These are phyloP conservation scores for Tuber umbilicatum DNA, from an alignment of 495 filamentous ascomycete species.

Conservation along the genomic window DNA sequence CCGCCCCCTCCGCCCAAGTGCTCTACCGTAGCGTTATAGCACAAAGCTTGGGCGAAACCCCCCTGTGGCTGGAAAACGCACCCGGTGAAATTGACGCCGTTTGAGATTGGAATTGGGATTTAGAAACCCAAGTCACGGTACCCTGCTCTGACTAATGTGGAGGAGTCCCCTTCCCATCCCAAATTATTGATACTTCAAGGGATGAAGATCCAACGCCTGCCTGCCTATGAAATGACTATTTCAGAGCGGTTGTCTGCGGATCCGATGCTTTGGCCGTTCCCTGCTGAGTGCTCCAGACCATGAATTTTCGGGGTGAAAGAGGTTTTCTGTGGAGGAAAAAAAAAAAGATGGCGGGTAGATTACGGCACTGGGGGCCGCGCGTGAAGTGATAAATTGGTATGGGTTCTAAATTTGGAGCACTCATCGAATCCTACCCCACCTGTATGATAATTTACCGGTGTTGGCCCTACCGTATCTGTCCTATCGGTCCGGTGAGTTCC, in stretches of 20 bases:
- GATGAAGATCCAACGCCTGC: not conserved
- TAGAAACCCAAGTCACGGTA: not conserved
- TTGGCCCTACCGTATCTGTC: too few species aligned
- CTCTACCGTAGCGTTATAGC: not conserved
- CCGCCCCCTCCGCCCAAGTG: not conserved
- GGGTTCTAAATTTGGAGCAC: not conserved
- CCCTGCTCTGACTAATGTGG: not conserved
- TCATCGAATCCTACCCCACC: not conserved
- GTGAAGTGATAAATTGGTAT: not conserved
- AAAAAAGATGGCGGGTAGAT: not conserved
- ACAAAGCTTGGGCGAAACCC: not conserved
- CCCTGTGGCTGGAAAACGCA: not conserved
- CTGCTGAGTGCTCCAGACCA: not conserved
- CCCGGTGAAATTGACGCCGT: not conserved
- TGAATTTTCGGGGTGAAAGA: not conserved
- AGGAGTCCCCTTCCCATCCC: not conserved
- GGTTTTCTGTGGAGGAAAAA: not conserved
- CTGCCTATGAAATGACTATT: not conserved
- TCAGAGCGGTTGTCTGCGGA: not conserved
- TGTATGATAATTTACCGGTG: too few species aligned
- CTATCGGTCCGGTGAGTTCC: not conserved
- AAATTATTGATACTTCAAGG: not conserved
- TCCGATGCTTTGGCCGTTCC: not conserved
- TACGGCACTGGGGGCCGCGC: not conserved
- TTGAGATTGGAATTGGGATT: not conserved